phyloP scores from a whole-genome alignment of 495 filamentous ascomycete species.

The Xylaria castorea region DNA sequence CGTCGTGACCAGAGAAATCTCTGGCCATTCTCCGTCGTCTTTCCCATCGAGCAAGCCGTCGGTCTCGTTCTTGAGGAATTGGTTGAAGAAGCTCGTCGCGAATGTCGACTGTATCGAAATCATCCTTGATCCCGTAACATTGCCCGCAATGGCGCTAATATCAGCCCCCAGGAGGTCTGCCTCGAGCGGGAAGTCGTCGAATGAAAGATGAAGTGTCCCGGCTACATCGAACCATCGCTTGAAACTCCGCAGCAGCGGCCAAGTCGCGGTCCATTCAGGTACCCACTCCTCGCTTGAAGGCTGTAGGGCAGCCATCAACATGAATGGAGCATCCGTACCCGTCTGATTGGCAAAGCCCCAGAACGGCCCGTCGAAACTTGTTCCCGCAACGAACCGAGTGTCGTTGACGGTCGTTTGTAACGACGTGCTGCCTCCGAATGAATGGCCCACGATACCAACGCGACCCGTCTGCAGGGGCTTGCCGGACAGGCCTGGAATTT shows the following conservation, averaged over 20 bases:
- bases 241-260: background rate
- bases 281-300: slow-evolving; percentile 1
- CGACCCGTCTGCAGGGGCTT: slow-evolving; percentile 32
- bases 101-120: slow-evolving; percentile 3
- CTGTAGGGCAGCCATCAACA: slow-evolving; percentile 14
- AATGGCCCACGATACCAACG: slow-evolving; percentile 56
- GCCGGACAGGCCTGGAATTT: slow-evolving; percentile 26
- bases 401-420: slow-evolving; percentile 48
- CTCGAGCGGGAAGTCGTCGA: slow-evolving; percentile 17
- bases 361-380: slow-evolving; percentile 56
- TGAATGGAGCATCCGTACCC: slow-evolving; percentile 10
- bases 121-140: slow-evolving; percentile 10
- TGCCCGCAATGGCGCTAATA: background rate
- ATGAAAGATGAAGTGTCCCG: slow-evolving; percentile 1
- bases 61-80: slow-evolving; percentile 13
- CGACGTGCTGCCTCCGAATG: slow-evolving; percentile 58
- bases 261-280: background rate
- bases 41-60: background rate
- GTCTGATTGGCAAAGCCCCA: slow-evolving; percentile 32
- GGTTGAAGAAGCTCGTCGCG: slow-evolving; percentile 20
- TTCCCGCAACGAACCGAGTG: slow-evolving; percentile 48
- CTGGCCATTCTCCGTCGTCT: background rate
- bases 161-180: background rate
- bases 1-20: background rate
- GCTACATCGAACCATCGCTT: slow-evolving; percentile 8